phyloP scores from a whole-genome alignment of 805 yeast species.

The Pichia manshurica region DNA sequence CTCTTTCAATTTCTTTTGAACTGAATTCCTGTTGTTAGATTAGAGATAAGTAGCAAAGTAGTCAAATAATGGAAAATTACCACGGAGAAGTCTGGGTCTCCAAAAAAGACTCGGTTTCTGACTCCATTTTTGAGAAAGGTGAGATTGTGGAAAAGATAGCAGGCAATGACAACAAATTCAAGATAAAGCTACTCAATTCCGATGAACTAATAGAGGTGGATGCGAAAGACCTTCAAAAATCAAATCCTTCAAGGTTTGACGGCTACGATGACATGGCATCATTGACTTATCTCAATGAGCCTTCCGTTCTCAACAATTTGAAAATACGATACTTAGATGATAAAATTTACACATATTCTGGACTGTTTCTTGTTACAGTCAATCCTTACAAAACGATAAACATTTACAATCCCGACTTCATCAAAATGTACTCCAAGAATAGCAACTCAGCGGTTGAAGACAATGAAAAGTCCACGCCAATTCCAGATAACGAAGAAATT shows the following conservation, averaged over 20 bases:
- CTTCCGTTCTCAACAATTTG: conserved; percentile 86
- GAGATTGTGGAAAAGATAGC: conserved; percentile 38
- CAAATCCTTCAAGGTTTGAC: conserved; percentile 87
- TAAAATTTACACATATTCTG: conserved; percentile 87
- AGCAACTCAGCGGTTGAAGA: background rate
- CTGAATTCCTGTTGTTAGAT: no score
- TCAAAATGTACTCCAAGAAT: conserved; percentile 40
- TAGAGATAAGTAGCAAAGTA: no score
- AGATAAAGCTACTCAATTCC: conserved; percentile 27
- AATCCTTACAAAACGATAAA: conserved; percentile 80
- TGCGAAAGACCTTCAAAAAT: conserved; percentile 47
- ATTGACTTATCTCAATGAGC: conserved; percentile 87
- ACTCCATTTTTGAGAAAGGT: conserved; percentile 55
- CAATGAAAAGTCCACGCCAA: conserved; percentile 1
- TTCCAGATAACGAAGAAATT: conserved; percentile 20
- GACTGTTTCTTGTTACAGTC: conserved; percentile 89
- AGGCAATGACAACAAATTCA: conserved; percentile 32
- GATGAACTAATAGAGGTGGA: conserved; percentile 33
- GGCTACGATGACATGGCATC: conserved; percentile 94
- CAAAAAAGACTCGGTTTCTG: conserved; percentile 39
- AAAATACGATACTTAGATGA: conserved; percentile 72
- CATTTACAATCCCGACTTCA: conserved; percentile 57
- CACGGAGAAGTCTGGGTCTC: conserved; percentile 70
- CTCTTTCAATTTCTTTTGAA: no score
- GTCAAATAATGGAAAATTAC: conserved; percentile 7